phyloP scores from a whole-genome alignment of 768 basidiomycete species.

The Lactifluus subvellereus region DNA sequence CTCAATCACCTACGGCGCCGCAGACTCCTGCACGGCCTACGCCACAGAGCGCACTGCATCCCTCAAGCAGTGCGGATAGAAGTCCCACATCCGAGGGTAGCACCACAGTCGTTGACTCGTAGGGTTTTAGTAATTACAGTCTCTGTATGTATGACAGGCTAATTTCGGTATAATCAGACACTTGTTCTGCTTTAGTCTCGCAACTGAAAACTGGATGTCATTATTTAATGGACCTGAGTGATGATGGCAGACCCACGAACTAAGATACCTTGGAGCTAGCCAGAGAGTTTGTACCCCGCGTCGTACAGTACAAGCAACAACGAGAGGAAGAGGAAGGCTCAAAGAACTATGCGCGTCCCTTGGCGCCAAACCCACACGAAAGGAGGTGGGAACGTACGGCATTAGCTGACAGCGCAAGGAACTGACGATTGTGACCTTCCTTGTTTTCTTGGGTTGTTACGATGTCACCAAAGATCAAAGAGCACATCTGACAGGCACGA shows the following conservation, averaged over 20 bases:
- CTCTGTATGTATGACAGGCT: conserved; percentile 10
- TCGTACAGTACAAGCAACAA: not conserved
- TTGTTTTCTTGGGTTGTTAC: conserved; percentile 11
- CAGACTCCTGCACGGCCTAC: conserved; percentile 6
- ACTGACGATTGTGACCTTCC: conserved; percentile 13
- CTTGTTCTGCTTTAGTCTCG: conserved; percentile 19
- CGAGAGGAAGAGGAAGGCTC: conserved; percentile 14
- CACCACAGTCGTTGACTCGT: conserved; percentile 6
- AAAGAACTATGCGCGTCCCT: conserved; percentile 4
- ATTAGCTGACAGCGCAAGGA: conserved; percentile 3
- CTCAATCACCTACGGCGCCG: not conserved
- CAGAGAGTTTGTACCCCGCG: not conserved
- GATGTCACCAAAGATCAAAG: conserved; percentile 1
- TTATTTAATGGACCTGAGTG: not conserved
- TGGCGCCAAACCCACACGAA: conserved; percentile 2
- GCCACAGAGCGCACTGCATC: not conserved
- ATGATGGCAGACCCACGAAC: not conserved
- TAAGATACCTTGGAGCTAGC: not conserved
- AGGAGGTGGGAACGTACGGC: not conserved
- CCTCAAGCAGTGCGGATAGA: not conserved
- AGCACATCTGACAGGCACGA: not conserved
- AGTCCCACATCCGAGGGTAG: conserved; percentile 1
- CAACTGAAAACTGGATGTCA: conserved; percentile 1
- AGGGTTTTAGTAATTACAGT: not conserved
- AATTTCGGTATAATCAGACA: conserved; percentile 8